Percentiles rank a stretch among this genome's conserved stretches.
Conservation (phyloP, 2,329 filamentous ascomycete genomes). For the Cladophialophora psammophila region DNA sequence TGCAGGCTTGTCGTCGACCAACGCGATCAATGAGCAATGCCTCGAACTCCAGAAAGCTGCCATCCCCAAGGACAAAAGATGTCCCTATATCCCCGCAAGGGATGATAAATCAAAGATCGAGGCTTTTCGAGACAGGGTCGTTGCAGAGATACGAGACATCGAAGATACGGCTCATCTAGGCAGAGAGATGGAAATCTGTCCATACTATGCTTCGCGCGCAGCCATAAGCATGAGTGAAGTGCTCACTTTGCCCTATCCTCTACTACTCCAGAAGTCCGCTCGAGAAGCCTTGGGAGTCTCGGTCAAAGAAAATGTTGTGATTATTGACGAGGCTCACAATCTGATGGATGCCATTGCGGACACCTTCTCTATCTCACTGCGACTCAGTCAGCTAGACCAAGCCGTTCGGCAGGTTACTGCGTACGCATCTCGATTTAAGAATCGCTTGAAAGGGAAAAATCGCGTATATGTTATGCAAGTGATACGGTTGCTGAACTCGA, state of each 20-base stretch:
- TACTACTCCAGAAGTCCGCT: constrained; percentile 85
- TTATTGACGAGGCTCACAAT: constrained; percentile 97
- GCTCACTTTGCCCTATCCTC: constrained; percentile 87
- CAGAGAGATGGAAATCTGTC: constrained; percentile 80
- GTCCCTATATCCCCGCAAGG: constrained; percentile 78
- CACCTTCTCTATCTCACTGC: constrained; percentile 82
- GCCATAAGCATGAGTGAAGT: constrained; percentile 85
- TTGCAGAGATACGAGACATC: constrained; percentile 89
- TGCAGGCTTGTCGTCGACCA: constrained; percentile 69
- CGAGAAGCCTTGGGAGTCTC: constrained; percentile 87
- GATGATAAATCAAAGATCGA: constrained; percentile 75
- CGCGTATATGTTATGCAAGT: constrained; percentile 89
- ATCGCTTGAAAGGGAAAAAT: constrained; percentile 87
- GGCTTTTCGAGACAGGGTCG: constrained; percentile 81
- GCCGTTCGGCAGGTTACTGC: constrained; percentile 77
- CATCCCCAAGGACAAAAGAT: constrained; percentile 69
- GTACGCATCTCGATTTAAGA: constrained; percentile 88
- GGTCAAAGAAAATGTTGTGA: constrained; percentile 85
- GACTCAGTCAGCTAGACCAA: constrained; percentile 73
- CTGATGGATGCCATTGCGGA: constrained; percentile 92
- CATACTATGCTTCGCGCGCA: constrained; percentile 92
- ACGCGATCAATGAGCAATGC: constrained; percentile 92
- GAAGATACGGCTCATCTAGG: constrained; percentile 86
- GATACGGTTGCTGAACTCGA: constrained; percentile 80
- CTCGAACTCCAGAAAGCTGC: constrained; percentile 83